Percentiles rank a stretch among this genome's conserved stretches.
phyloP scores from a whole-genome alignment of 768 basidiomycete genomes.

The Mycena latifolia region DNA sequence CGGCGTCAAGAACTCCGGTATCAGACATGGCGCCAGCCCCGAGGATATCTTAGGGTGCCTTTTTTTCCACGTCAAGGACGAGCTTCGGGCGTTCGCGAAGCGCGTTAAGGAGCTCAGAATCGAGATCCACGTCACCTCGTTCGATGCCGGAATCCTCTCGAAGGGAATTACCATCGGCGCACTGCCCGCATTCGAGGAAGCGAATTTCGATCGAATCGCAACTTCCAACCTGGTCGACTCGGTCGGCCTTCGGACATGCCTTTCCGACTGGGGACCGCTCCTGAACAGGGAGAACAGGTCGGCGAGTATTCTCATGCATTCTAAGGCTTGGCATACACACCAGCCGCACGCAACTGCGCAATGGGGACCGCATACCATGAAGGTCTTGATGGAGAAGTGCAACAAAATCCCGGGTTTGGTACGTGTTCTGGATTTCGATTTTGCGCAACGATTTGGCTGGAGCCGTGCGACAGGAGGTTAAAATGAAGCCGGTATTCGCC shows the following conservation, averaged over 20 bases:
- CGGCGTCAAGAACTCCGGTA: conserved; percentile 47
- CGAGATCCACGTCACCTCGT: conserved; percentile 43
- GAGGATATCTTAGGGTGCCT: conserved; percentile 48
- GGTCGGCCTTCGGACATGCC: conserved; percentile 37
- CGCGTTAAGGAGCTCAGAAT: conserved; percentile 44
- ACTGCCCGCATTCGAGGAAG: conserved; percentile 40
- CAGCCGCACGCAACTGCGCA: conserved; percentile 13
- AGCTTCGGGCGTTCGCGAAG: conserved; percentile 45
- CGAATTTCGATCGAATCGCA: conserved; percentile 47
- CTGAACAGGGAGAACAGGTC: conserved; percentile 43
- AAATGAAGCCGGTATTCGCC: conserved; percentile 31
- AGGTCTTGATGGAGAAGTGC: conserved; percentile 36
- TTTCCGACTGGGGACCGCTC: conserved; percentile 46
- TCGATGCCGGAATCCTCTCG: conserved; percentile 51
- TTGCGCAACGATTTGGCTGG: background rate
- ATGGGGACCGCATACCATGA: conserved; percentile 27
- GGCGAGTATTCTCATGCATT: conserved; percentile 44
- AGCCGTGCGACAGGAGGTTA: conserved; percentile 21
- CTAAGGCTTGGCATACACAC: conserved; percentile 44
- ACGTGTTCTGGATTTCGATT: conserved; percentile 3
- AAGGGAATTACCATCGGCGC: conserved; percentile 40
- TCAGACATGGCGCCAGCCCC: conserved; percentile 39
- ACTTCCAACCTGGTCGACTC: conserved; percentile 44
- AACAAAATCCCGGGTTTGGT: conserved; percentile 35
- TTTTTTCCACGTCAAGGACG: conserved; percentile 49